phyloP scores from a whole-genome alignment of 352 stramenopile genomes.

The Phytopythium oedochilum region DNA sequence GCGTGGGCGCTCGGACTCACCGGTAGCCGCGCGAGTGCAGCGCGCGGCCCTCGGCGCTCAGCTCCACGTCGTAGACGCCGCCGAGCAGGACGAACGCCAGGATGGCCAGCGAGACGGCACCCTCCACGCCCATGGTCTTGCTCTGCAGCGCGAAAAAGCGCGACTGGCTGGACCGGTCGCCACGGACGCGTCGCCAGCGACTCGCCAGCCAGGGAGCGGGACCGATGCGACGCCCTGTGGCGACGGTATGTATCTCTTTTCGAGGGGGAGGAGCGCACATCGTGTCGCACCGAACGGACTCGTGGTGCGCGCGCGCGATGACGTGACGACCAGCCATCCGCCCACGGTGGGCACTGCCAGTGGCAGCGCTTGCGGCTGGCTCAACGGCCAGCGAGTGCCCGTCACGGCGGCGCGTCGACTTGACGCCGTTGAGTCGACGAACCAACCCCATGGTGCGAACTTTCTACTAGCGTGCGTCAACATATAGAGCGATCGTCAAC shows the following conservation, averaged over 20 bases:
- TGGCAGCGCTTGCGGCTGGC: too few species aligned
- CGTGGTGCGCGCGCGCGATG: background rate
- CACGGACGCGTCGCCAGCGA: too few species aligned
- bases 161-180: background rate
- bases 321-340: background rate
- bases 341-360: too few species aligned
- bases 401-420: too few species aligned
- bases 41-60: conserved; percentile 43
- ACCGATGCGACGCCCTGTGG: too few species aligned
- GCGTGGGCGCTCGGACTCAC: conserved; percentile 11
- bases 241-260: conserved; percentile 1
- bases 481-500: too few species aligned
- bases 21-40: conserved; percentile 55
- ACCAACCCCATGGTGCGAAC: too few species aligned
- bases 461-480: too few species aligned
- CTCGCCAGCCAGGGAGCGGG: too few species aligned
- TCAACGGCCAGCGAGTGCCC: too few species aligned
- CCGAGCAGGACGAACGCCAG: conserved; percentile 46
- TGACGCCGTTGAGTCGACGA: too few species aligned
- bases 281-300: background rate
- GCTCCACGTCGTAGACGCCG: conserved; percentile 57
- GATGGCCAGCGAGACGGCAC: conserved; percentile 50
- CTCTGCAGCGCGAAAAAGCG: background rate
- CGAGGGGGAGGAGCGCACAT: background rate
- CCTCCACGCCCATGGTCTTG: conserved; percentile 33